Evolutionary conservation across 192 early-diverging fungal species (phyloP), one percentile per base, ranked within the genome.

Genomic region (Podila epigama): DNA sequence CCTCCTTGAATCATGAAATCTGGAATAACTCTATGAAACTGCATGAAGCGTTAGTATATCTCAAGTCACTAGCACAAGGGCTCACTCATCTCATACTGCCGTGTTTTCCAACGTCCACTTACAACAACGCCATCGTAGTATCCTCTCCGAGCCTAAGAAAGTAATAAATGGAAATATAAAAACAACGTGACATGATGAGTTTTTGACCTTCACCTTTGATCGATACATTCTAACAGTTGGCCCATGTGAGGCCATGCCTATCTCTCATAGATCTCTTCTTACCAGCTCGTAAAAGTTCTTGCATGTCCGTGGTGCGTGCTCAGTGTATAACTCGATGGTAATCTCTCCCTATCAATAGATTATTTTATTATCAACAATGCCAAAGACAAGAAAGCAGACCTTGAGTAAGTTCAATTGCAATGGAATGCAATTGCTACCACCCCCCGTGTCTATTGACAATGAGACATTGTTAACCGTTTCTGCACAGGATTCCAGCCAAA

Each of bases 1-100:
- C 95, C 94, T 51, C 95, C 96, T 87, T 99, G 97, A 35, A 99
- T 89, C 94, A 99, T 96, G 79, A 98, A 99, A 79, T 98, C 92
- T 4, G 87, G 60, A 70, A 93, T 92, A 63, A 94, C 79, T 39
- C 92, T 79, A 65, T 95, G 93, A 68, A 95, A 96, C 87, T 92
- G n/a, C 44, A 48, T 22, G 44, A n/a, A n/a, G n/a, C n/a, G 64
- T 16, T 53, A 0, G 51, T 48, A 27, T 10, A 16, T n/a, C 33
- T 62, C 60, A 20, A 5, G 28, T 28, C 34, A 63, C 66, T 29
- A 56, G 20, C 22, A 51, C 62, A 51, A 50, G 36, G 25, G 29
- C 61, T n/a, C n/a, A n/a, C n/a, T n/a, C n/a, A n/a, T n/a, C n/a
- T n/a, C n/a, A n/a, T n/a, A n/a, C n/a, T n/a, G n/a, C n/a, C n/a